A percentile compares a stretch with the other conserved stretches of the same genome.
Conservation (phyloP, 2,329 filamentous ascomycete species). For the Hymenoscyphus scutula region DNA sequence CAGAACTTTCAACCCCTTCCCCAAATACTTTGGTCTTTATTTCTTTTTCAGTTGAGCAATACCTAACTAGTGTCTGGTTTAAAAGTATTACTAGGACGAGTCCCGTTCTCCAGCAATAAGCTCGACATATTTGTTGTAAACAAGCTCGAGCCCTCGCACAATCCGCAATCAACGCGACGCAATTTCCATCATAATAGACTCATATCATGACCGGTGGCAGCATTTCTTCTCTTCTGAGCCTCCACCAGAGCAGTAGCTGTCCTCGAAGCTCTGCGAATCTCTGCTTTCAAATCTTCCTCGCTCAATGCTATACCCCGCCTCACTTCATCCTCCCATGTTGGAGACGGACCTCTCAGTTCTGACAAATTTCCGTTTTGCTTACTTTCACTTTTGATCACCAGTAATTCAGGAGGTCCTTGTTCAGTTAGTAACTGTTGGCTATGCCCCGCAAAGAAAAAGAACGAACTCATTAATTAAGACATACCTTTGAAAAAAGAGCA, state of each 20-base stretch:
- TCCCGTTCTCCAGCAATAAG: slow-evolving; percentile 35
- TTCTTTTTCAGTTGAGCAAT: slow-evolving; percentile 46
- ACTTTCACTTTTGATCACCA: background rate
- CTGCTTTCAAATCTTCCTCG: background rate
- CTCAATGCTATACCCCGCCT: background rate
- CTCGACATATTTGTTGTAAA: slow-evolving; percentile 45
- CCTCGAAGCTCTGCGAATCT: background rate
- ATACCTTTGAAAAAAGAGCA: slow-evolving; percentile 1
- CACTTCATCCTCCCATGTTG: background rate
- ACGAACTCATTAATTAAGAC: background rate
- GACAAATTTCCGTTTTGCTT: background rate
- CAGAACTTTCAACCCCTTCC: slow-evolving; percentile 36
- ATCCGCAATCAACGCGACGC: slow-evolving; percentile 40
- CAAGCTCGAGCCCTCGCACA: slow-evolving; percentile 50
- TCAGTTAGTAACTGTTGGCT: background rate
- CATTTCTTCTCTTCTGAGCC: background rate
- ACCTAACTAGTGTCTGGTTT: slow-evolving; percentile 47
- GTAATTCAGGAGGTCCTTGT: background rate
- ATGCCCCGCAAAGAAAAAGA: background rate
- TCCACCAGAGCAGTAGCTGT: background rate
- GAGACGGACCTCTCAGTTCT: background rate
- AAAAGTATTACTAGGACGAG: slow-evolving; percentile 44
- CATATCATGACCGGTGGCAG: no score
- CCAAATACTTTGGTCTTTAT: slow-evolving; percentile 41
- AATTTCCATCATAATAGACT: no score